Evolutionary conservation across 495 filamentous ascomycete genomes (phyloP).

Genomic region (Podospora conica): DNA sequence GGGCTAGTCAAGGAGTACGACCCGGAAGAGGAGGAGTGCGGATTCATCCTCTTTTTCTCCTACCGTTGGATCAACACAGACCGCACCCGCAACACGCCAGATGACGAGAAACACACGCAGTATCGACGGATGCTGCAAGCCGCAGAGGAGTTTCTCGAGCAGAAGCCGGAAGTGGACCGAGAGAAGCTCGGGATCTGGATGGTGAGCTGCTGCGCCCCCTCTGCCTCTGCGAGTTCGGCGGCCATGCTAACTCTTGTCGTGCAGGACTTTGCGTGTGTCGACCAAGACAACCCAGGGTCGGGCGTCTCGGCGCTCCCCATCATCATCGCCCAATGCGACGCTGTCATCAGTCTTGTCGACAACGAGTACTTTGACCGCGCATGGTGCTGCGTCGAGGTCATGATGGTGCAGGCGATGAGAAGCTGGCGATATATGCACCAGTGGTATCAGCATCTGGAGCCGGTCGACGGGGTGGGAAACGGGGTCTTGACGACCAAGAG

Average conservation of each 20-base stretch:
- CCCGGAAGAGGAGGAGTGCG: background rate
- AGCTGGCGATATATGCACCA: conserved; percentile 9
- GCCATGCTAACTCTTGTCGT: background rate
- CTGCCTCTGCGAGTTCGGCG: background rate
- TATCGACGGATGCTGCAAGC: conserved; percentile 21
- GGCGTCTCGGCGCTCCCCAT: conserved; percentile 23
- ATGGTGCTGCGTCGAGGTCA: conserved; percentile 24
- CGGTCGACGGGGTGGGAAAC: background rate
- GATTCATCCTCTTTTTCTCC: conserved; percentile 25
- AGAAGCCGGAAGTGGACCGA: conserved; percentile 10
- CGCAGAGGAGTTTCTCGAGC: conserved; percentile 15
- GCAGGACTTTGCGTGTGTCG: conserved; percentile 25
- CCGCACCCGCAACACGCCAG: conserved; percentile 6
- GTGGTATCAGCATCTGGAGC: conserved; percentile 21
- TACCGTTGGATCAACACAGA: conserved; percentile 23
- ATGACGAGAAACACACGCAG: conserved; percentile 19
- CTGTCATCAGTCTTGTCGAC: conserved; percentile 21
- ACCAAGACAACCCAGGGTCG: conserved; percentile 20
- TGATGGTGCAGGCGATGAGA: conserved; percentile 16
- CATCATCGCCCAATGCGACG: conserved; percentile 24
- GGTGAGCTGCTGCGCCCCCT: conserved; percentile 11
- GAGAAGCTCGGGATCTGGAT: conserved; percentile 23
- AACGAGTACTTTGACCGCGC: conserved; percentile 16
- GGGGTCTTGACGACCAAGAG: conserved; percentile 1
- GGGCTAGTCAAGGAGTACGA: conserved; percentile 6